Evolutionary conservation across 1,284 basidiomycete species (phyloP).

Genomic region (Blastosporella zonata): DNA sequence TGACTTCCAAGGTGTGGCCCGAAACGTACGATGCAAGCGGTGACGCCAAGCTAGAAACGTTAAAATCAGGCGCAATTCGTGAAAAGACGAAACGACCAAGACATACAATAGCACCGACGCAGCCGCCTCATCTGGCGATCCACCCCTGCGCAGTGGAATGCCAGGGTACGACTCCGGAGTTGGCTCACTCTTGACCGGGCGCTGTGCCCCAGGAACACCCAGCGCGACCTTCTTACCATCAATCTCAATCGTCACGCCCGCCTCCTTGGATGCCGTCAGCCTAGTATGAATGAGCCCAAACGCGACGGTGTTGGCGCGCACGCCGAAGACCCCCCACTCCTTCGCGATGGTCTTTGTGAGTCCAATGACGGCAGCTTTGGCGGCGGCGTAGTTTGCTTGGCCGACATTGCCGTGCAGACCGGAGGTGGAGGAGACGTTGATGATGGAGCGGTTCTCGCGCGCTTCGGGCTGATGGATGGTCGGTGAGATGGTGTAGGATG

Average conservation of each 20-base stretch:
- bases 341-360: slow-evolving; percentile 85
- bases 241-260: slow-evolving; percentile 74
- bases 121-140: slow-evolving; percentile 75
- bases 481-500: neutral
- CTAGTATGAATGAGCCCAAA: slow-evolving; percentile 76
- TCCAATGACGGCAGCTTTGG: slow-evolving; percentile 74
- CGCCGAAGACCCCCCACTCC: slow-evolving; percentile 83
- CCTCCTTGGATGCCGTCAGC: slow-evolving; percentile 73
- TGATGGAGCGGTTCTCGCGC: slow-evolving; percentile 71
- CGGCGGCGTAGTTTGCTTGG: slow-evolving; percentile 81
- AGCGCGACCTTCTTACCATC: slow-evolving; percentile 82
- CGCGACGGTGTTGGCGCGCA: slow-evolving; percentile 79
- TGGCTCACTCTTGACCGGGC: slow-evolving; percentile 29
- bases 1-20: slow-evolving; percentile 81
- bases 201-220: slow-evolving; percentile 64
- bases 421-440: slow-evolving; percentile 75
- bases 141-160: slow-evolving; percentile 79
- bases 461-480: slow-evolving; percentile 32
- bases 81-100: slow-evolving; percentile 4
- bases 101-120: slow-evolving; percentile 70
- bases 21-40: slow-evolving; percentile 78
- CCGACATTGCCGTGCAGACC: slow-evolving; percentile 84
- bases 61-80: slow-evolving; percentile 7
- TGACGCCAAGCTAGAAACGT: slow-evolving; percentile 57
- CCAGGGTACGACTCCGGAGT: slow-evolving; percentile 41